Evolutionary conservation across 1,284 basidiomycete species (phyloP).

Genomic region (Phaffia rhodozyma): DNA sequence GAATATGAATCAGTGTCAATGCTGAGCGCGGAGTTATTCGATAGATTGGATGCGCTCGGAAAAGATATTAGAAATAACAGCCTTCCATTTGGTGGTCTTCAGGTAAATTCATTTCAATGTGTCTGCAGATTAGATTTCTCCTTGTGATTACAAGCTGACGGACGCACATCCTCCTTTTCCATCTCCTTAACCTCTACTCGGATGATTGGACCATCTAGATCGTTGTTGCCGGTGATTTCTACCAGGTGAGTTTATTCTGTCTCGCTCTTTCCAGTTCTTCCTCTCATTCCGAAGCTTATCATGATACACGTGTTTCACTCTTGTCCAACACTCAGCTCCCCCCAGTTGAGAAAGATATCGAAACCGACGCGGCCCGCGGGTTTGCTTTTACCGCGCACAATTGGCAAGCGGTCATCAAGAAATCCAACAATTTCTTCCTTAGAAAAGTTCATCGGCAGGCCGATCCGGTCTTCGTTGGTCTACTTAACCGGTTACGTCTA

Average conservation of each 20-base stretch:
- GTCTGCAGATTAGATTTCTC: neutral
- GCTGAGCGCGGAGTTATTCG: conserved; percentile 1
- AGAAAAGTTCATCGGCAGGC: neutral
- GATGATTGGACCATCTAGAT: no score
- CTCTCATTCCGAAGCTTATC: no score
- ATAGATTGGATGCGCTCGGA: neutral
- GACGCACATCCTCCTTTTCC: neutral
- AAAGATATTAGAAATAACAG: neutral
- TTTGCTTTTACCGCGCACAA: neutral
- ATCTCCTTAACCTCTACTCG: neutral
- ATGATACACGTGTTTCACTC: no score
- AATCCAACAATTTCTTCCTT: neutral
- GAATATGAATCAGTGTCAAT: neutral
- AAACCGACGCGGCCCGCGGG: neutral
- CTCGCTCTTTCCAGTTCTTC: no score
- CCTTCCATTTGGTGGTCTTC: neutral
- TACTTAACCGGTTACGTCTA: conserved; percentile 4
- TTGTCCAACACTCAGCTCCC: neutral
- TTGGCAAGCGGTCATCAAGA: neutral
- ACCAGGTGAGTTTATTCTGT: neutral
- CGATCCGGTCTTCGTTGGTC: neutral
- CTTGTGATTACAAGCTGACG: neutral
- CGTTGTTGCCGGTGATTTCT: conserved; percentile 1
- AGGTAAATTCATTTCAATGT: neutral
- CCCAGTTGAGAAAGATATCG: neutral